A percentile compares a stretch with the other conserved stretches of the same genome.
Evolutionary conservation across 2,329 filamentous ascomycete genomes (phyloP).

Genomic region (Aspergillus caelatus): DNA sequence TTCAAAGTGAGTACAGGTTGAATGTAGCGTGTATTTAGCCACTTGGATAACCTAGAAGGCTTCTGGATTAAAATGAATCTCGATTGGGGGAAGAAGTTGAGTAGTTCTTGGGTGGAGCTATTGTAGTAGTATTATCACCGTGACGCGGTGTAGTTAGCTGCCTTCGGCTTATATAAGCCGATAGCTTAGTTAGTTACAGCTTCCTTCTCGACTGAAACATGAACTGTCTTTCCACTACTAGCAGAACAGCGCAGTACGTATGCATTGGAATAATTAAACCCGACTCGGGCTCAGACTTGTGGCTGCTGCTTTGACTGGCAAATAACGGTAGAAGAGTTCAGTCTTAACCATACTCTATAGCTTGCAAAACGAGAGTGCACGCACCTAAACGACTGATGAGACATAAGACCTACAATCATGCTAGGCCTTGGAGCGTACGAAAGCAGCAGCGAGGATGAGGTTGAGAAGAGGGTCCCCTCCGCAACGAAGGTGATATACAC

Average conservation of each 20-base stretch:
- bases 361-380: background rate
- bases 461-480: constrained; percentile 20
- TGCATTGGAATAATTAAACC: background rate
- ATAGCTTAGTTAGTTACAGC: constrained; percentile 8
- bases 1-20: background rate
- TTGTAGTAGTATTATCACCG: constrained; percentile 20
- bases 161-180: constrained; percentile 41
- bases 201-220: no score
- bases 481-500: constrained; percentile 26
- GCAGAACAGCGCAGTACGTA: background rate
- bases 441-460: constrained; percentile 51
- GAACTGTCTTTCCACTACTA: background rate
- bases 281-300: background rate
- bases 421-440: constrained; percentile 47
- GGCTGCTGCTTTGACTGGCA: background rate
- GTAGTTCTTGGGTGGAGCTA: constrained; percentile 13
- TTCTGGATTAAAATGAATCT: background rate
- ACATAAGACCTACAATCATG: constrained; percentile 31
- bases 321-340: background rate
- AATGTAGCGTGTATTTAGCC: background rate
- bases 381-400: background rate
- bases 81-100: background rate
- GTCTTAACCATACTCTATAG: constrained; percentile 5
- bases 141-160: constrained; percentile 43
- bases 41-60: background rate